These are phyloP conservation scores for Vanrija sp. DNA, from an alignment of 1,284 basidiomycete species.

Conservation along the genomic window DNA sequence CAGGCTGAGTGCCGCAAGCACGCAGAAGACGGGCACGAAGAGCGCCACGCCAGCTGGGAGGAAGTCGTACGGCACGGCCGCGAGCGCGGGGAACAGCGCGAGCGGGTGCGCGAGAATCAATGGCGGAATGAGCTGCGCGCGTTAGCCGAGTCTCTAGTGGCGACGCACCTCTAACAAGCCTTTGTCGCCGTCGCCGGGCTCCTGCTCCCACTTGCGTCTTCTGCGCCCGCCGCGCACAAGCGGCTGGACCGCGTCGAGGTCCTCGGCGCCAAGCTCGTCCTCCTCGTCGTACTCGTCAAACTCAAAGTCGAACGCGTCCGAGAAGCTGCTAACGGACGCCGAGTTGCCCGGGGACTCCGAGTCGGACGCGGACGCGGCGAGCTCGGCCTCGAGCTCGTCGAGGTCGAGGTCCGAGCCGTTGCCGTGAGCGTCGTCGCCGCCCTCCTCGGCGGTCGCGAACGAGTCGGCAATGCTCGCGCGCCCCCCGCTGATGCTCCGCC, in stretches of 20 bases:
- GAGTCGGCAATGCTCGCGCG: too few relatives aligned
- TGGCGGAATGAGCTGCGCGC: slow-evolving; percentile 43
- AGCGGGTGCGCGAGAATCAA: slow-evolving; percentile 46
- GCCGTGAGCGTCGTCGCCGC: not conserved
- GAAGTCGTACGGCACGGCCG: slow-evolving; percentile 44
- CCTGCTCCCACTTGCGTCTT: slow-evolving; percentile 12
- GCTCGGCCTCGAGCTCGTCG: not conserved
- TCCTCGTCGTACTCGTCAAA: slow-evolving; percentile 10
- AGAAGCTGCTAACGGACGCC: too few relatives aligned
- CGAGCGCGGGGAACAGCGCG: slow-evolving; percentile 42
- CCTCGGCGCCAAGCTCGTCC: not conserved
- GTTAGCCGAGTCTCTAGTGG: not conserved
- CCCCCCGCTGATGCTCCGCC: too few relatives aligned
- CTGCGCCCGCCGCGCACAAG: slow-evolving; percentile 7
- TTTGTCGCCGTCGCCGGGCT: slow-evolving; percentile 4
- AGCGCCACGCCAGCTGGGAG: slow-evolving; percentile 47
- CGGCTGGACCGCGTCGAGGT: slow-evolving; percentile 8
- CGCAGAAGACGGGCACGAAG: slow-evolving; percentile 44
- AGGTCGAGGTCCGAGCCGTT: slow-evolving; percentile 4
- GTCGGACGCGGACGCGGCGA: too few relatives aligned
- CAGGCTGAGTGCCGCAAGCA: slow-evolving; percentile 36
- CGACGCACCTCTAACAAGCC: slow-evolving; percentile 12
- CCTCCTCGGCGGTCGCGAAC: not conserved
- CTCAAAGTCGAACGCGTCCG: not conserved
- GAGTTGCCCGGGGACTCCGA: not conserved